These are phyloP conservation scores for Metschnikowia lunata DNA, from an alignment of 805 yeast species.

Conservation along the genomic window DNA sequence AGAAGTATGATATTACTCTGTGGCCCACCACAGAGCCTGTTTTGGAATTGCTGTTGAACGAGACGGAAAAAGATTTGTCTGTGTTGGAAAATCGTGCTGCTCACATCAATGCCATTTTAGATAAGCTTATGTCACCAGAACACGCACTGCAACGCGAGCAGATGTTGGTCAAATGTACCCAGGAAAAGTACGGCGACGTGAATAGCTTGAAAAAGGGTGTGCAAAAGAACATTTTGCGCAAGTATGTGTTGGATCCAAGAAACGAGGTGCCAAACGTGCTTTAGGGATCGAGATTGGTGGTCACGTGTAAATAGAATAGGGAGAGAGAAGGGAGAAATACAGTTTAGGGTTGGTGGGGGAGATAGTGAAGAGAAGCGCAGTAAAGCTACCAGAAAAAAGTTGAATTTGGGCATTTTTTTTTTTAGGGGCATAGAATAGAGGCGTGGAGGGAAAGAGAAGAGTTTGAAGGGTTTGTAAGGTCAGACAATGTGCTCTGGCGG, in stretches of 20 bases:
- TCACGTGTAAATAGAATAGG: slow-evolving; percentile 3
- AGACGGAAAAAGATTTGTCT: slow-evolving; percentile 24
- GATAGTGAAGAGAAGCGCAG: too few relatives aligned
- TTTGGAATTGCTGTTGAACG: slow-evolving; percentile 29
- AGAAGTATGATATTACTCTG: slow-evolving; percentile 32
- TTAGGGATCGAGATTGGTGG: background rate
- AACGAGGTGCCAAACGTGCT: slow-evolving; percentile 15
- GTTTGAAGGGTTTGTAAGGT: too few relatives aligned
- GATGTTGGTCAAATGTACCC: slow-evolving; percentile 20
- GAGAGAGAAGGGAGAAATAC: background rate
- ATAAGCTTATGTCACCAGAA: slow-evolving; percentile 30
- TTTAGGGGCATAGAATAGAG: too few relatives aligned
- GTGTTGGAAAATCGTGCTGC: slow-evolving; percentile 25
- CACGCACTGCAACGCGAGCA: slow-evolving; percentile 19
- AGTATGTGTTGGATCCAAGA: slow-evolving; percentile 45
- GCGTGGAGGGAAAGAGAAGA: too few relatives aligned
- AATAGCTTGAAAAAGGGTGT: slow-evolving; percentile 22
- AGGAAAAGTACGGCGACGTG: slow-evolving; percentile 28
- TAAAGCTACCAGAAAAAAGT: too few relatives aligned
- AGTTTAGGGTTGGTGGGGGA: too few relatives aligned
- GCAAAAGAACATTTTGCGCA: slow-evolving; percentile 69
- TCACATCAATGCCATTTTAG: slow-evolving; percentile 39
- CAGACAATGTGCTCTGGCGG: too few relatives aligned
- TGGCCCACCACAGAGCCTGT: slow-evolving; percentile 42
- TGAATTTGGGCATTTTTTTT: too few relatives aligned